phyloP scores from a whole-genome alignment of 768 basidiomycete genomes.

The Gymnopilus dilepis region DNA sequence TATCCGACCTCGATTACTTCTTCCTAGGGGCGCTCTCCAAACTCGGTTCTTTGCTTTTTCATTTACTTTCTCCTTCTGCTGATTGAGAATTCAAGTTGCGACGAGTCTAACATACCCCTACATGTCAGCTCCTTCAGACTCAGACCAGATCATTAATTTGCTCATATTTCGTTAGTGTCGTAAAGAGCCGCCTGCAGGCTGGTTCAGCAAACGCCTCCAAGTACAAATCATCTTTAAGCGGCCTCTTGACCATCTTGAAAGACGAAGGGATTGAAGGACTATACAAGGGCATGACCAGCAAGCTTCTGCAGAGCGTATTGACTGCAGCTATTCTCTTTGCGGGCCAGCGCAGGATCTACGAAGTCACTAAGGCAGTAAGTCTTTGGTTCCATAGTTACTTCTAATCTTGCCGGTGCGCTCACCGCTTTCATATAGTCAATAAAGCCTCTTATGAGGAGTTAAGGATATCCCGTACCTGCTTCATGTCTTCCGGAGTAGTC shows the following conservation, averaged over 20 bases:
- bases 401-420: not conserved
- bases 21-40: conserved; percentile 94
- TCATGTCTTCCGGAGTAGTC: too few species aligned
- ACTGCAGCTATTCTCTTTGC: conserved; percentile 95
- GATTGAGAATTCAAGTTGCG: conserved; percentile 41
- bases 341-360: conserved; percentile 82
- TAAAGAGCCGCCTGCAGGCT: conserved; percentile 82
- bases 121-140: conserved; percentile 39
- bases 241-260: conserved; percentile 75
- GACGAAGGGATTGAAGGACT: conserved; percentile 84
- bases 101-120: conserved; percentile 56
- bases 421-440: conserved; percentile 3
- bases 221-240: conserved; percentile 79
- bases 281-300: conserved; percentile 87
- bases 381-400: not conserved
- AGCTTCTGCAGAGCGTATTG: conserved; percentile 89
- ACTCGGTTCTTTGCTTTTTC: conserved; percentile 55
- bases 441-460: conserved; percentile 10
- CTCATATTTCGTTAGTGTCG: conserved; percentile 48
- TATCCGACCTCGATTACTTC: conserved; percentile 92
- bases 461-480: too few species aligned
- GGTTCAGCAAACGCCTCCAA: conserved; percentile 68
- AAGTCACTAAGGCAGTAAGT: conserved; percentile 57
- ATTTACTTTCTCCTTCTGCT: not conserved
- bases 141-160: not conserved